Percentiles rank a stretch among this genome's conserved stretches.
Evolutionary conservation across 768 basidiomycete species (phyloP).

Genomic region (Candolleomyces efflorescens): DNA sequence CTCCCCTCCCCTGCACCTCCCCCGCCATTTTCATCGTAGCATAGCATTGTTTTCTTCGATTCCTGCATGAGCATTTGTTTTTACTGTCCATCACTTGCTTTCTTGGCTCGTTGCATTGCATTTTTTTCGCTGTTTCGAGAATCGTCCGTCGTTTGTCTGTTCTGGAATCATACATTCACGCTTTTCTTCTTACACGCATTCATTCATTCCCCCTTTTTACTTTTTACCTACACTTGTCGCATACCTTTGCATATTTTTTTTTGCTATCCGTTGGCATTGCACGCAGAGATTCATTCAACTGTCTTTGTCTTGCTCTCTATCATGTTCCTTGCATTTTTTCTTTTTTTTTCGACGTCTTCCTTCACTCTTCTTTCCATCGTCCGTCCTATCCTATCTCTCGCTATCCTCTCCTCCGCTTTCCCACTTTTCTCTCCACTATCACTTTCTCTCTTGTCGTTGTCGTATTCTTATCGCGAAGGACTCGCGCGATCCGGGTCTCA

Average conservation of each 20-base stretch:
- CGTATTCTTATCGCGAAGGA: too few relatives aligned
- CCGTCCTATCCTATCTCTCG: too few relatives aligned
- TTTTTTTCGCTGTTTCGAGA: conserved; percentile 16
- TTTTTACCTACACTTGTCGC: too few relatives aligned
- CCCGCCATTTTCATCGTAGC: neutral
- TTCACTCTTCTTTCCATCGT: too few relatives aligned
- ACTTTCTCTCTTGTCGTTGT: too few relatives aligned
- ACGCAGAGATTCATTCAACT: neutral
- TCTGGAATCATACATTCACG: neutral
- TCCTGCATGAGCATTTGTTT: neutral
- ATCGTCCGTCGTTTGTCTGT: neutral
- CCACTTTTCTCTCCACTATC: too few relatives aligned
- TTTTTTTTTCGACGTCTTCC: too few relatives aligned
- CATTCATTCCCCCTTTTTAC: neutral
- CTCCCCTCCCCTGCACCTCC: neutral
- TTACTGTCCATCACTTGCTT: conserved; percentile 9
- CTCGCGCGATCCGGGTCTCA: too few relatives aligned
- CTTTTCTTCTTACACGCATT: neutral
- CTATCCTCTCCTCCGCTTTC: too few relatives aligned
- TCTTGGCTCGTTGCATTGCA: conserved; percentile 16
- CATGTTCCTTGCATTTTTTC: neutral
- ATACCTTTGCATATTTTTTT: conserved; percentile 9
- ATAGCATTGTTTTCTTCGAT: conserved; percentile 5
- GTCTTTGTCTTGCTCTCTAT: neutral
- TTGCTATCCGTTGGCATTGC: neutral